Evolutionary conservation across 768 basidiomycete genomes (phyloP).

Genomic region (Boletus sp.): DNA sequence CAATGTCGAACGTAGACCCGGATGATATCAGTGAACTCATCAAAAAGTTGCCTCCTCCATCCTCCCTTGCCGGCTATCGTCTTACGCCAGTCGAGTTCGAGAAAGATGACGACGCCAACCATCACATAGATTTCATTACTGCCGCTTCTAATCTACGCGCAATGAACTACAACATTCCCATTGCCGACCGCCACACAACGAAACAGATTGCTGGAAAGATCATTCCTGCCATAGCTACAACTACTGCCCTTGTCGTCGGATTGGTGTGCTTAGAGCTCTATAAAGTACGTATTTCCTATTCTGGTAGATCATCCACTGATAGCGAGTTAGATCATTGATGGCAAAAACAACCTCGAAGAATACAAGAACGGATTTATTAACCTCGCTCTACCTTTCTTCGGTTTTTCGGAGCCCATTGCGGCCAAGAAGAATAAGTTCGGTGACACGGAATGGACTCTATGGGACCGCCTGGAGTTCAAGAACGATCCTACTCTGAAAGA

Average conservation of each 20-base stretch:
- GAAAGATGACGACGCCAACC: slow-evolving; percentile 97
- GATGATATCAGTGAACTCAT: slow-evolving; percentile 55
- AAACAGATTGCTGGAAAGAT: slow-evolving; percentile 99
- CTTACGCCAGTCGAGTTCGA: slow-evolving; percentile 95
- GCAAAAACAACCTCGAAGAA: slow-evolving; percentile 87
- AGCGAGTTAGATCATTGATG: slow-evolving; percentile 76
- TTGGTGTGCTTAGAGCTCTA: slow-evolving; percentile 94
- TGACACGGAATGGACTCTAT: slow-evolving; percentile 90
- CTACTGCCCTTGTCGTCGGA: slow-evolving; percentile 93
- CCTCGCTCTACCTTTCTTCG: slow-evolving; percentile 96
- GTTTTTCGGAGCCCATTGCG: slow-evolving; percentile 95
- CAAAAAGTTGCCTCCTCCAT: slow-evolving; percentile 79
- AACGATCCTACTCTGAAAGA: slow-evolving; percentile 86
- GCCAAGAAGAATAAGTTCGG: slow-evolving; percentile 88
- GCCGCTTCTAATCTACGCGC: slow-evolving; percentile 96
- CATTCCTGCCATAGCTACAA: slow-evolving; percentile 99
- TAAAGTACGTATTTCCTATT: slow-evolving; percentile 54
- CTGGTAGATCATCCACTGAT: neutral
- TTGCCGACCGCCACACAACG: slow-evolving; percentile 86
- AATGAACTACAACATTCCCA: slow-evolving; percentile 85
- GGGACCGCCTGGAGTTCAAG: slow-evolving; percentile 95
- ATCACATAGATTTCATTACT: slow-evolving; percentile 99
- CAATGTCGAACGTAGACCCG: slow-evolving; percentile 33
- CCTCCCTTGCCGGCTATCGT: slow-evolving; percentile 93
- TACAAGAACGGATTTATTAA: slow-evolving; percentile 99